A percentile compares a stretch with the other conserved stretches of the same genome.
Conservation (phyloP, 305 asterid species). For the Solanum hybrid region DNA sequence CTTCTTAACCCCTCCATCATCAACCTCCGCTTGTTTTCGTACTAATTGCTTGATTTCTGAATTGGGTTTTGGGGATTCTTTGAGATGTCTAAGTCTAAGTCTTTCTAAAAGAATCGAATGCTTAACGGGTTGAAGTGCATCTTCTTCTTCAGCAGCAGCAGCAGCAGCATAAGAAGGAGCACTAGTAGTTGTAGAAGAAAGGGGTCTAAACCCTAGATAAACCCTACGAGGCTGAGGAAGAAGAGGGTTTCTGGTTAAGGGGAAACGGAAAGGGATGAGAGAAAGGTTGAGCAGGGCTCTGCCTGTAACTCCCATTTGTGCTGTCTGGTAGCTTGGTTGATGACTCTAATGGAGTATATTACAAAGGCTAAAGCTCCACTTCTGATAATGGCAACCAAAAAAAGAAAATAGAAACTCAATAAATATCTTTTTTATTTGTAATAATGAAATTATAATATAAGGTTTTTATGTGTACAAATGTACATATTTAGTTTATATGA, state of each 20-base stretch:
- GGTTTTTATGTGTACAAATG: not conserved
- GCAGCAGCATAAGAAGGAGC: constrained; percentile 7
- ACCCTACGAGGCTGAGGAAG: constrained; percentile 25
- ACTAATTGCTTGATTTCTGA: constrained; percentile 12
- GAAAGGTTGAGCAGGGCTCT: constrained; percentile 34
- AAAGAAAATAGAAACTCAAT: not conserved
- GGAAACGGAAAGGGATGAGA: constrained; percentile 21
- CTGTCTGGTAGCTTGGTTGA: not conserved
- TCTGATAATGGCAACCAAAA: not conserved
- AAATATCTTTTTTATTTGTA: not conserved
- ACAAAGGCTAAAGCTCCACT: not conserved
- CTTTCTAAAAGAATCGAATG: constrained; percentile 77
- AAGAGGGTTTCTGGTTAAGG: constrained; percentile 30
- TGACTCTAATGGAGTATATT: not conserved
- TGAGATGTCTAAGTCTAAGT: constrained; percentile 80
- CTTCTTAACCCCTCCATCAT: constrained; percentile 35
- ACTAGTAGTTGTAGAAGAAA: constrained; percentile 32
- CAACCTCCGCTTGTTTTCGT: constrained; percentile 12
- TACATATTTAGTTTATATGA: not conserved
- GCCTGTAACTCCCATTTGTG: constrained; percentile 55
- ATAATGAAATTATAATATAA: not conserved
- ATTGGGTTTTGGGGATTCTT: constrained; percentile 36
- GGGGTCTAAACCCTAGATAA: constrained; percentile 56
- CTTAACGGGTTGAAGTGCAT: constrained; percentile 48
- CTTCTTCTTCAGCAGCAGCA: not conserved